Conservation (phyloP, 1,139 yeast species). For the Kurtzmaniella quercitrusa region DNA sequence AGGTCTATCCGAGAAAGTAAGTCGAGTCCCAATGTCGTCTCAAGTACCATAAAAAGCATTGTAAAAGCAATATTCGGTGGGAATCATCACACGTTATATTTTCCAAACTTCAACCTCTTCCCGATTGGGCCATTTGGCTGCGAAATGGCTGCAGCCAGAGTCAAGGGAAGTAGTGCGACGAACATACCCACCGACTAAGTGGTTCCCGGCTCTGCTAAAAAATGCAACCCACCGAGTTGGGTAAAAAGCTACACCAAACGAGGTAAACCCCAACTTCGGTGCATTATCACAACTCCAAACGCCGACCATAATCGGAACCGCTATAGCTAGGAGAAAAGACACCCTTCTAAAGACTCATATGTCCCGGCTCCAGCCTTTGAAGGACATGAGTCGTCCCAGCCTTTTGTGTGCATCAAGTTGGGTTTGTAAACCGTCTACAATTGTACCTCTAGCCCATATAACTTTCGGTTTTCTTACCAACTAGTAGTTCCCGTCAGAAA, state of each 20-base stretch:
- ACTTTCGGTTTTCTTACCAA: neutral
- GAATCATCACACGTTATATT: too few relatives aligned
- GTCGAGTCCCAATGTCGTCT: too few relatives aligned
- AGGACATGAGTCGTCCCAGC: neutral
- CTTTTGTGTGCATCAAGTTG: neutral
- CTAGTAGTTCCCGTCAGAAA: neutral
- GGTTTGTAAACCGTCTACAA: neutral
- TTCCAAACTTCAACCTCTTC: neutral
- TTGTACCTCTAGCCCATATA: neutral
- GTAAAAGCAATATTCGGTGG: too few relatives aligned
- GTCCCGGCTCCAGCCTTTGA: neutral
- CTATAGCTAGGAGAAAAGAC: too few relatives aligned
- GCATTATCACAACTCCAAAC: neutral
- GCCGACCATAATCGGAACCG: too few relatives aligned
- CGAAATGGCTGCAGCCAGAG: neutral
- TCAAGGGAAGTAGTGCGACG: neutral
- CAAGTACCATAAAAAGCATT: too few relatives aligned
- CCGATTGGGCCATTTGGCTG: neutral
- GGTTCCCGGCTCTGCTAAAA: neutral
- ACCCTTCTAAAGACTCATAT: neutral
- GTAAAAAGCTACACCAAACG: neutral
- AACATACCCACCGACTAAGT: neutral
- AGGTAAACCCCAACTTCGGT: neutral
- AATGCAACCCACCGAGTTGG: neutral
- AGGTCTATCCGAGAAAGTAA: too few relatives aligned